Evolutionary conservation across 192 early-diverging fungal species (phyloP), one percentile per base, ranked within the genome.

Genomic region (Entophlyctis luteolus): DNA sequence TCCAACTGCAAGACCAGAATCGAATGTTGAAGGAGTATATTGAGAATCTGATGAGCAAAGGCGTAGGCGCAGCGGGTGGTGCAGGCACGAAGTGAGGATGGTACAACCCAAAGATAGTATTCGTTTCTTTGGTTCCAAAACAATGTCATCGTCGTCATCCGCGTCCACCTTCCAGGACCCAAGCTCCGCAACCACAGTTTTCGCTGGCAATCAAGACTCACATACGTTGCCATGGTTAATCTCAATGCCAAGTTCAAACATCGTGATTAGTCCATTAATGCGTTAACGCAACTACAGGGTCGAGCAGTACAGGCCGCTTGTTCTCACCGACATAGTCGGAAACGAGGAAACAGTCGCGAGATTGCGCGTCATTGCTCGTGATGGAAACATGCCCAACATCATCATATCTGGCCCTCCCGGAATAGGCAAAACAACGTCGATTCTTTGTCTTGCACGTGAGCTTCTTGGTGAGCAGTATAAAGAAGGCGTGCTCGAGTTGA

Each of bases 341-440:
- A 98, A 98, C 74, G 84, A 90, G 38, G 93, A 96, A 29, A 96
- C 93, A 8, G 89, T 98, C 16, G 77, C 86, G 16, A 77, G 96
- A 10, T 79, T 98, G 36, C 78, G 83, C 14, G 78, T 93, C 46
- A 98, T 98, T 77, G 90, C 91, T 0, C 76, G 83, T 49, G 88
- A 91, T 34, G 96, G 96, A 22, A 96, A 96, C 75, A 90, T 98
- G 87, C 94, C 94, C 27, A 93, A 98, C 76, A 81, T 98, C 45
- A 94, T 98, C 67, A 86, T 98, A 20, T 84, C 88, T 14, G 91
- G 60, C 20, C 80, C 91, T 12, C 96, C 96, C 0, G 96, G 96
- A 55, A 96, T 96, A 55, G 96, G 96, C 55, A 99, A 99, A 71
- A 99, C 96, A 2, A 99, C 95, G 1, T 92, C 90, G 57, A 93